These are phyloP conservation scores for Sporothrix euskadiensis DNA, from an alignment of 2,329 filamentous ascomycete species.

Conservation along the genomic window DNA sequence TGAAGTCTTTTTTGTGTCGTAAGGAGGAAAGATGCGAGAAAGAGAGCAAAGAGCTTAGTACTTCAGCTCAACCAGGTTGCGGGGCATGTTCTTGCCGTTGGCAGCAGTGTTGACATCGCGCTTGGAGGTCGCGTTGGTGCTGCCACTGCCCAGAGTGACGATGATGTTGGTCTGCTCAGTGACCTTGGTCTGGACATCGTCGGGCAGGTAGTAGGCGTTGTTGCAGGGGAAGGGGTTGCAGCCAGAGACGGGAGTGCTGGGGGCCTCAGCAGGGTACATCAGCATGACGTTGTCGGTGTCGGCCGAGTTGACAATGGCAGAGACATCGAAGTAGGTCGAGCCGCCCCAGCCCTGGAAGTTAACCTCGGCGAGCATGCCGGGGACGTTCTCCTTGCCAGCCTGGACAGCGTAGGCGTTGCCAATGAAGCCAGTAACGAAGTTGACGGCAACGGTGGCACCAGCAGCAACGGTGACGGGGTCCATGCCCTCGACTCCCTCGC, in stretches of 20 bases:
- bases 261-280: conserved; percentile 41
- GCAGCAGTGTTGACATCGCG: conserved; percentile 24
- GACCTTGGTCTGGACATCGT: conserved; percentile 46
- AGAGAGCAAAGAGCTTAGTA: conserved; percentile 24
- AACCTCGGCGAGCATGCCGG: conserved; percentile 45
- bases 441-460: conserved; percentile 44
- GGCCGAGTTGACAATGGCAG: conserved; percentile 47
- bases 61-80: conserved; percentile 33
- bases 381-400: conserved; percentile 37
- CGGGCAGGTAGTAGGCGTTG: conserved; percentile 44
- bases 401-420: conserved; percentile 43
- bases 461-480: conserved; percentile 45
- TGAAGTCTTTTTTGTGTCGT: conserved; percentile 14
- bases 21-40: conserved; percentile 4
- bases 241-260: conserved; percentile 41
- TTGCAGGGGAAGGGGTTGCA: conserved; percentile 46
- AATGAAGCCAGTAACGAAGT: conserved; percentile 37
- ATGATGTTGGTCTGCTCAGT: conserved; percentile 41
- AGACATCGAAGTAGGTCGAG: conserved; percentile 48
- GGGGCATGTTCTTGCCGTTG: conserved; percentile 30
- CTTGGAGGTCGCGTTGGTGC: conserved; percentile 26
- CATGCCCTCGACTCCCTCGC: conserved; percentile 42
- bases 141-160: conserved; percentile 37
- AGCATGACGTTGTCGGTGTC: conserved; percentile 45
- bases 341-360: conserved; percentile 42